Conservation (phyloP, 2,329 filamentous ascomycete species). For the Lachnellula subtilissima region DNA sequence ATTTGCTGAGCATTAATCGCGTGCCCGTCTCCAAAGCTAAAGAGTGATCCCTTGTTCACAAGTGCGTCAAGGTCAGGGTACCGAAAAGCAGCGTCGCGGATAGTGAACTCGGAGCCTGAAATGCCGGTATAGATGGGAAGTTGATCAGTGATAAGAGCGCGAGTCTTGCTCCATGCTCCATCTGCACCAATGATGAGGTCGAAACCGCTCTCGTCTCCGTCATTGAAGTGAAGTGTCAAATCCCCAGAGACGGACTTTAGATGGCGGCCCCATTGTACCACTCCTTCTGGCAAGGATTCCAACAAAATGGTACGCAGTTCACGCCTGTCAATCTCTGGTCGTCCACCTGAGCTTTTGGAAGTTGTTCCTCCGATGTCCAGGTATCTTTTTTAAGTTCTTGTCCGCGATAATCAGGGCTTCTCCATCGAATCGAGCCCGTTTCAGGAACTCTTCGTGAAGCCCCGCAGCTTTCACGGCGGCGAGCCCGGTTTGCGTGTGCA, state of each 20-base stretch:
- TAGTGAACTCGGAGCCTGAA: conserved; percentile 29
- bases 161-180: conserved; percentile 37
- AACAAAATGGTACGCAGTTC: conserved; percentile 12
- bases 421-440: conserved; percentile 28
- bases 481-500: conserved; percentile 43
- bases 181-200: conserved; percentile 38
- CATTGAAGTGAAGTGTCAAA: conserved; percentile 9
- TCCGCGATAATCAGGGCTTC: conserved; percentile 33
- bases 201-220: conserved; percentile 19
- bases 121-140: conserved; percentile 38
- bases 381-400: conserved; percentile 35
- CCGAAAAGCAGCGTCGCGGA: conserved; percentile 18
- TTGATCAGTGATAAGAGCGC: conserved; percentile 26
- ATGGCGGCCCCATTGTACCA: conserved; percentile 9
- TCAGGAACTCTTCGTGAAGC: conserved; percentile 40
- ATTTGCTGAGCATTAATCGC: conserved; percentile 27
- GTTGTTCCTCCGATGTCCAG: conserved; percentile 19
- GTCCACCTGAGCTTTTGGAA: conserved; percentile 12
- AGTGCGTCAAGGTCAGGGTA: conserved; percentile 25
- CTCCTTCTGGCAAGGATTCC: conserved; percentile 2
- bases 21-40: conserved; percentile 24
- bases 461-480: conserved; percentile 41
- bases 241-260: conserved; percentile 5
- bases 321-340: conserved; percentile 16
- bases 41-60: conserved; percentile 27